phyloP scores from a whole-genome alignment of 2,329 filamentous ascomycete genomes.

The Aspergillus vadensis region DNA sequence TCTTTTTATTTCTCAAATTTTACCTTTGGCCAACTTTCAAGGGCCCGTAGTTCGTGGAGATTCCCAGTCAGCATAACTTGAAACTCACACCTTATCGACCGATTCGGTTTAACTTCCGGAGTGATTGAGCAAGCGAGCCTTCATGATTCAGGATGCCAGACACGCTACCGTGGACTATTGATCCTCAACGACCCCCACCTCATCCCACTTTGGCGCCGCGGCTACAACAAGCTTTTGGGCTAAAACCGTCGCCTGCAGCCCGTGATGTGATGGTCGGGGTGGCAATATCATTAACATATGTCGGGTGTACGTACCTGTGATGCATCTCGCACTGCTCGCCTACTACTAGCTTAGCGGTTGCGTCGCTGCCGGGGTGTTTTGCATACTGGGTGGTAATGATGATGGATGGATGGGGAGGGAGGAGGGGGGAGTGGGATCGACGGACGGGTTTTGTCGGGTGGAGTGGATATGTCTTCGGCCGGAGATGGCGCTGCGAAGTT shows the following conservation, averaged over 20 bases:
- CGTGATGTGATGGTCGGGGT: background rate
- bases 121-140: background rate
- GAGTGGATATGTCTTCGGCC: background rate
- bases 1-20: too few relatives aligned
- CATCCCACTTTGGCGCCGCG: constrained; percentile 2
- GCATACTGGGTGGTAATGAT: too few relatives aligned
- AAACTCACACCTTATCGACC: constrained; percentile 2
- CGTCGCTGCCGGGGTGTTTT: too few relatives aligned
- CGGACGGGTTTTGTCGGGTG: background rate
- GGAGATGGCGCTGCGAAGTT: background rate
- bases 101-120: background rate
- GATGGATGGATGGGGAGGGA: too few relatives aligned
- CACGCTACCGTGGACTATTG: background rate
- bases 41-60: constrained; percentile 2
- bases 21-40: background rate
- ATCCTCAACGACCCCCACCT: background rate
- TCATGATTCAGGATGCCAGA: constrained; percentile 1
- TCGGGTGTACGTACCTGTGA: background rate
- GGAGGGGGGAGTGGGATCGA: background rate
- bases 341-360: too few relatives aligned
- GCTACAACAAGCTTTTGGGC: constrained; percentile 5
- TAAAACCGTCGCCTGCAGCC: background rate
- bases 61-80: background rate
- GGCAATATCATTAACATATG: background rate
- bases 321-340: too few relatives aligned